These are phyloP conservation scores for Zanthoxylum bungeanum DNA, from an alignment of 345 rosid genomes.

Conservation along the genomic window DNA sequence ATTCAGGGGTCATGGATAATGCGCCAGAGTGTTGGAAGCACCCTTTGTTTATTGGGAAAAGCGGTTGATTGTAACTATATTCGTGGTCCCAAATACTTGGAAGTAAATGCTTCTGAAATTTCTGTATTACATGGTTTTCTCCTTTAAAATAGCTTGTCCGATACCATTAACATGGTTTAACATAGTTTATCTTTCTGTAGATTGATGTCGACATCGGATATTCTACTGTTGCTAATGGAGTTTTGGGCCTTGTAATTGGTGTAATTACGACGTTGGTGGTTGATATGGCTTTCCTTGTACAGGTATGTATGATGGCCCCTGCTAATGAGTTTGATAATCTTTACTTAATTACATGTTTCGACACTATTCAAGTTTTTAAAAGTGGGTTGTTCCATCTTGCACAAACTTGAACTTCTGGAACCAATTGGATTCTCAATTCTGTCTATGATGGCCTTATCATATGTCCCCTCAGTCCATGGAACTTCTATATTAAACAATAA, in stretches of 20 bases:
- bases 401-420: no score
- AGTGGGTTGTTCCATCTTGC: no score
- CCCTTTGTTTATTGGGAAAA: constrained; percentile 91
- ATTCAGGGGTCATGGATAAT: no score
- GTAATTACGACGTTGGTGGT: constrained; percentile 84
- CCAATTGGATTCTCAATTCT: no score
- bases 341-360: no score
- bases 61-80: constrained; percentile 98
- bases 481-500: no score
- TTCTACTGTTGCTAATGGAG: constrained; percentile 98
- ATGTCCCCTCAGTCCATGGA: no score
- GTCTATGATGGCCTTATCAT: no score
- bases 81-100: constrained; percentile 78
- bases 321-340: no score
- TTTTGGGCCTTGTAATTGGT: constrained; percentile 93
- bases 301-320: constrained; percentile 16
- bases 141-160: background rate
- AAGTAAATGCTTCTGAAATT: constrained; percentile 38
- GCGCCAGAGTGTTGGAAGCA: constrained; percentile 99
- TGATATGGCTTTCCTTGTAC: constrained; percentile 99
- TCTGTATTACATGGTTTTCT: background rate
- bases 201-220: no score
- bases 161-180: background rate
- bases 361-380: no score
- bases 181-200: constrained; percentile 29